These are phyloP conservation scores for Jacaranda copaia DNA, from an alignment of 257 asterid genomes.

Conservation along the genomic window DNA sequence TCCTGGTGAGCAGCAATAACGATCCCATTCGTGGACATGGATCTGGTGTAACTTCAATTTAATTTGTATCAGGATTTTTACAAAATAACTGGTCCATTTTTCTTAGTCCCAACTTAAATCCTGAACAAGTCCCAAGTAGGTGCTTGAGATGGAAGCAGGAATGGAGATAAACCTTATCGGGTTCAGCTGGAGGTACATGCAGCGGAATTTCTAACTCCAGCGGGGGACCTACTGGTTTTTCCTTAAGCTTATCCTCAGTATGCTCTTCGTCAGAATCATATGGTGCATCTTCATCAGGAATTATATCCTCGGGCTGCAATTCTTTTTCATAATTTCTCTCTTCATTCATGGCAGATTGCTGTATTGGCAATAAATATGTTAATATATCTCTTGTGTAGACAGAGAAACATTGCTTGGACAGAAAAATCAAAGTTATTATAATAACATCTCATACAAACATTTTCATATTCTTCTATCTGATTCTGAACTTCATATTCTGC, in stretches of 20 bases:
- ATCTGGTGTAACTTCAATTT: neutral
- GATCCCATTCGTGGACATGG: neutral
- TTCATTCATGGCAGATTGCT: constrained; percentile 82
- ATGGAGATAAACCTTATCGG: constrained; percentile 64
- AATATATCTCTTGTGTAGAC: constrained; percentile 17
- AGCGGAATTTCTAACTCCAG: constrained; percentile 94
- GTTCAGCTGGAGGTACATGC: constrained; percentile 76
- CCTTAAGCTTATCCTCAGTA: constrained; percentile 69
- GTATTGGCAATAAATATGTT: constrained; percentile 31
- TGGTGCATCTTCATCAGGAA: constrained; percentile 88
- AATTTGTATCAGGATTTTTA: constrained; percentile 12
- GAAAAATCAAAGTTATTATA: constrained; percentile 16
- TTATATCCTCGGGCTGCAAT: constrained; percentile 81
- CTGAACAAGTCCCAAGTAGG: neutral
- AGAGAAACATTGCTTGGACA: neutral
- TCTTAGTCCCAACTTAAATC: too few relatives aligned
- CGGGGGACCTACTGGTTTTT: constrained; percentile 94
- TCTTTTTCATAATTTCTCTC: constrained; percentile 72
- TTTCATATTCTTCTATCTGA: constrained; percentile 63
- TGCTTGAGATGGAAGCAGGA: constrained; percentile 20
- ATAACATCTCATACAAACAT: constrained; percentile 44
- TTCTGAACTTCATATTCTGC: constrained; percentile 58
- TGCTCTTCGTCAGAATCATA: constrained; percentile 90
- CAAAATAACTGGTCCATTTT: too few relatives aligned
- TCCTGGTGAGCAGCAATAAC: neutral